Base-by-base conservation (phyloP, 2,329 filamentous ascomycete genomes). In the Epichloe typhina region DNA sequence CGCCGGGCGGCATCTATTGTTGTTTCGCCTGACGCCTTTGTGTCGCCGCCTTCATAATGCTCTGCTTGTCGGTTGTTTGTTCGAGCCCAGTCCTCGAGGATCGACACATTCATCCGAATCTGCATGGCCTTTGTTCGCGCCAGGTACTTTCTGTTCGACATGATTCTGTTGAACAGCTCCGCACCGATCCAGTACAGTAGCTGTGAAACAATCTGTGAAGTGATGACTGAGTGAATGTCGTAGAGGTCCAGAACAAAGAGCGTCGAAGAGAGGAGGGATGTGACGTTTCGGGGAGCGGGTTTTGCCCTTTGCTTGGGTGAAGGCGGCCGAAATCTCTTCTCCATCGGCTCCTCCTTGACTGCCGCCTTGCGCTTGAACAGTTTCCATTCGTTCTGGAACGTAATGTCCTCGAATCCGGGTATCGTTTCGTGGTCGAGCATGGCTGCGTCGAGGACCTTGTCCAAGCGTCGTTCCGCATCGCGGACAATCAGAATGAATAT, bases 381-480 rank as follows among this genome's bases (percentile, higher is more conserved):
- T 61, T 95, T 96, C 93, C 93, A 98, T 65, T 98, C 93, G 63
- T 97, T 90, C 64, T 97, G 91, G 62, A 98, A 98, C 5, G 88
- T 84, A 53, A 98, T 88, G 62, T 95, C 91, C 63, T 97, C 91
- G 57, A 98, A 93, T 0, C 93, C 93, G 1, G 93, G 91, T 55
- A 98, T 98, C 0, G 90, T 96, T 69, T 98, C 93, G 66, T 97
- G 91, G 61, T 98, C 93, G 47, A 98, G 77, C 86, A 98, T 95
- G 19, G 90, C 90, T 31, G 81, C 76, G 64, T 97, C 91, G 42
- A 98, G 72, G 37, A 95, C 88, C 69, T 96, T 97, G 71, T 98
- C 93, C 72, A 98, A 86, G 55, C 93, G 83, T 58, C 93, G 79
- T 69, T 98, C 93, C 3, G 93, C 93, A 64, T 98, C 93, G 58